Evolutionary conservation across 768 basidiomycete genomes (phyloP).

Genomic region (Boletellus sp.): DNA sequence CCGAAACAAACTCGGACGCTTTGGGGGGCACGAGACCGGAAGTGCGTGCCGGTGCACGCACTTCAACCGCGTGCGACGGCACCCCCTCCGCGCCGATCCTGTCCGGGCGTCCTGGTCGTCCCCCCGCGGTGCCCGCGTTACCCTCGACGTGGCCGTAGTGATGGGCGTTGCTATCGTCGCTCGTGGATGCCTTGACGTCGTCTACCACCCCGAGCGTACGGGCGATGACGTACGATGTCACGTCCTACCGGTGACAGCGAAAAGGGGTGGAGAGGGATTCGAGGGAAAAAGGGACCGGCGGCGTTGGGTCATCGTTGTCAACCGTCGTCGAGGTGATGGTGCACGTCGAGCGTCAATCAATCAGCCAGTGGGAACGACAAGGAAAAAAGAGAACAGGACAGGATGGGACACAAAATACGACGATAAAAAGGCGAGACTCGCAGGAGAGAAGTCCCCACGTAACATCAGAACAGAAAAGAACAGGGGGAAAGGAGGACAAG

Average conservation of each 20-base stretch:
- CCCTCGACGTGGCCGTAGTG: background rate
- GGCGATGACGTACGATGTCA: constrained; percentile 77
- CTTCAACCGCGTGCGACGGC: background rate
- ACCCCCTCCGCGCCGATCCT: background rate
- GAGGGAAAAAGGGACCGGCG: background rate
- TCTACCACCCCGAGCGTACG: constrained; percentile 78
- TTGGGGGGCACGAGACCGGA: too few species aligned
- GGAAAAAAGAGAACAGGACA: constrained; percentile 5
- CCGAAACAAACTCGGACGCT: too few species aligned
- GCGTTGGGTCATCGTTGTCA: background rate
- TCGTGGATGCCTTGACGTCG: constrained; percentile 69
- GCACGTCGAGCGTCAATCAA: background rate
- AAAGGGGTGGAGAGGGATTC: background rate
- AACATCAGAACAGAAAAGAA: too few species aligned
- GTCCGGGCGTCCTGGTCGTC: background rate
- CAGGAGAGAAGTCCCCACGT: too few species aligned
- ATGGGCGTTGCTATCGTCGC: constrained; percentile 34
- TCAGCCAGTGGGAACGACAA: background rate
- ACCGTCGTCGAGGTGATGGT: background rate
- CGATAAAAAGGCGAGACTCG: too few species aligned
- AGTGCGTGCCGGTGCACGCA: too few species aligned
- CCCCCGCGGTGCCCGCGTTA: background rate
- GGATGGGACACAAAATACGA: background rate
- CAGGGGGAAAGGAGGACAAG: too few species aligned
- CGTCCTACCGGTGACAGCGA: constrained; percentile 62